Conservation (phyloP, 2,329 filamentous ascomycete species). For the Arachnomyces sp. region DNA sequence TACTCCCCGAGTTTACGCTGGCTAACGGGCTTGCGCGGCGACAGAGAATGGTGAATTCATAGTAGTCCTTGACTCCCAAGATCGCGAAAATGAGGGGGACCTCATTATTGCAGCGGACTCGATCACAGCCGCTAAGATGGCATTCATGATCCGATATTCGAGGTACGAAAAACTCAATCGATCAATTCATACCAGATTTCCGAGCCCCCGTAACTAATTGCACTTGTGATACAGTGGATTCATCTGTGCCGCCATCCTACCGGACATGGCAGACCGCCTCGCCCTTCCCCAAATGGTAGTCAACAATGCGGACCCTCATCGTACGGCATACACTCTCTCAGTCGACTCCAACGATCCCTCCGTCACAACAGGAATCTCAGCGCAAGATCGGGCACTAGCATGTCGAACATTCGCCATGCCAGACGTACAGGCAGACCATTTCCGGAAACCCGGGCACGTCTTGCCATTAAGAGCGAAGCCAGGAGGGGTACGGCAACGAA, state of each 20-base stretch:
- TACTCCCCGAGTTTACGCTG: not conserved
- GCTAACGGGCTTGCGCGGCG: conserved; percentile 11
- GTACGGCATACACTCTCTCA: conserved; percentile 87
- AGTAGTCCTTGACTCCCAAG: conserved; percentile 84
- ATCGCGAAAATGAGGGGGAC: conserved; percentile 96
- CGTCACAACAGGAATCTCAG: conserved; percentile 82
- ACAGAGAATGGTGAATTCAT: conserved; percentile 79
- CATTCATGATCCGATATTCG: conserved; percentile 88
- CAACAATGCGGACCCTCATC: conserved; percentile 69
- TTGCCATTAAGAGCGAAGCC: conserved; percentile 70
- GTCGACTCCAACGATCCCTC: conserved; percentile 67
- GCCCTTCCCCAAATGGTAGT: conserved; percentile 85
- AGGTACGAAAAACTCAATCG: conserved; percentile 36
- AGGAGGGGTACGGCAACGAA: conserved; percentile 71
- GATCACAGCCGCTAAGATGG: conserved; percentile 82
- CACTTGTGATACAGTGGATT: conserved; percentile 54
- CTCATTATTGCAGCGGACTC: conserved; percentile 86
- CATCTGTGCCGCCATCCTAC: conserved; percentile 77
- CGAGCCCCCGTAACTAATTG: not conserved
- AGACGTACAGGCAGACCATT: conserved; percentile 46
- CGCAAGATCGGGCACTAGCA: conserved; percentile 75
- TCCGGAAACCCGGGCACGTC: conserved; percentile 82
- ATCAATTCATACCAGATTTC: not conserved
- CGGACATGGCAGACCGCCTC: conserved; percentile 60
- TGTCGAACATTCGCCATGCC: conserved; percentile 69